Percentiles rank a stretch among this genome's conserved stretches.
phyloP scores from a whole-genome alignment of 768 basidiomycete genomes.

The Auricularia cornea region DNA sequence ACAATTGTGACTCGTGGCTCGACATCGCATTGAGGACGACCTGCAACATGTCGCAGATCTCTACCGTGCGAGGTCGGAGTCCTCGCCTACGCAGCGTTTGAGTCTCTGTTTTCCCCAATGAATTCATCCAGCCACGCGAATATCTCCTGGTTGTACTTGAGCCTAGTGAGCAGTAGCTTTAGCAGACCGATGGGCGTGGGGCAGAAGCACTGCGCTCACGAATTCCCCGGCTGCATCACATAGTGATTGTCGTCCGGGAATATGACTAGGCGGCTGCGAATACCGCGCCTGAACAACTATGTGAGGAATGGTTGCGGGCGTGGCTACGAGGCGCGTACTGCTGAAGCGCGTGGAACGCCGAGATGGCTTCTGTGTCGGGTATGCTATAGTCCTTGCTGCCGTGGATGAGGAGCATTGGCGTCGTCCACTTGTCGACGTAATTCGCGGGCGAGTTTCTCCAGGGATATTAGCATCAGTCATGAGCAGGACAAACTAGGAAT shows the following conservation, averaged over 20 bases:
- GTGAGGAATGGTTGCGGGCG: constrained; percentile 70
- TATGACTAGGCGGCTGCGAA: constrained; percentile 70
- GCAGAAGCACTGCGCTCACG: constrained; percentile 27
- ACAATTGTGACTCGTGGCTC: too few relatives aligned
- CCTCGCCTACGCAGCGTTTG: too few relatives aligned
- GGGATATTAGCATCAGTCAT: not conserved
- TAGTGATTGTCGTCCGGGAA: constrained; percentile 93
- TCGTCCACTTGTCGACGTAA: constrained; percentile 77
- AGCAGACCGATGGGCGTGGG: too few relatives aligned
- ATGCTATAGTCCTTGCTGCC: constrained; percentile 84
- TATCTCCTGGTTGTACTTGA: too few relatives aligned
- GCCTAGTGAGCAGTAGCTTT: too few relatives aligned
- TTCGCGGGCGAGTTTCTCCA: constrained; percentile 61
- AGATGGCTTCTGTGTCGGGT: constrained; percentile 77
- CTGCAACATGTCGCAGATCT: too few relatives aligned
- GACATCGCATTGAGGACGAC: too few relatives aligned
- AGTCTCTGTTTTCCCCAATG: too few relatives aligned
- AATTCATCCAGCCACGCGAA: too few relatives aligned
- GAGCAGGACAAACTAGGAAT: too few relatives aligned
- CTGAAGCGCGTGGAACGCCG: constrained; percentile 77
- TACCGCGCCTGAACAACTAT: constrained; percentile 50
- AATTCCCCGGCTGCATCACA: constrained; percentile 75
- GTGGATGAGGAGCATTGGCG: constrained; percentile 78
- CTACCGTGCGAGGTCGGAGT: too few relatives aligned
- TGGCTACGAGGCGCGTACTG: constrained; percentile 54